Conservation (phyloP, 257 asterid genomes). For the Nicotiana attenuata region DNA sequence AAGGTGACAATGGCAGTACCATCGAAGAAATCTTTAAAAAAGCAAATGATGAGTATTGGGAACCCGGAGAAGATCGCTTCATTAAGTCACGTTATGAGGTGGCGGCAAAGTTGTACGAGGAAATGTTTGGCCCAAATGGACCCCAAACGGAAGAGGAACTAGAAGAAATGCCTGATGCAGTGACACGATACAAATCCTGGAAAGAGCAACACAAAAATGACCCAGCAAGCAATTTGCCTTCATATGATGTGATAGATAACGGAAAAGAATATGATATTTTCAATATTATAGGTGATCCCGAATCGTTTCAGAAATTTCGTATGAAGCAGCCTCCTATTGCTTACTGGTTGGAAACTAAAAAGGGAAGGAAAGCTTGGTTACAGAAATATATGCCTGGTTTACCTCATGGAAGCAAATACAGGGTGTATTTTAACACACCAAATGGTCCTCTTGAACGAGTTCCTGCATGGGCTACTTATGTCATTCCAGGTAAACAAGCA, state of each 20-base stretch:
- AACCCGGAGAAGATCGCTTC: slow-evolving; percentile 95
- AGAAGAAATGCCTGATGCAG: slow-evolving; percentile 82
- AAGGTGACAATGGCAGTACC: slow-evolving; percentile 83
- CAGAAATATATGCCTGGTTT: slow-evolving; percentile 79
- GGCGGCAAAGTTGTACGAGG: slow-evolving; percentile 82
- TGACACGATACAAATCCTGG: slow-evolving; percentile 82
- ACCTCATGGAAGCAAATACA: slow-evolving; percentile 92
- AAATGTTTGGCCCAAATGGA: slow-evolving; percentile 95
- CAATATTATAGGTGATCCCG: slow-evolving; percentile 61
- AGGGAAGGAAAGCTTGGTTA: slow-evolving; percentile 93
- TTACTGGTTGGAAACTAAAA: slow-evolving; percentile 91
- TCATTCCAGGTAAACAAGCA: slow-evolving; percentile 64
- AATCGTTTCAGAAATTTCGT: slow-evolving; percentile 57
- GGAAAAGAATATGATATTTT: slow-evolving; percentile 53
- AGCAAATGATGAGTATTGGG: slow-evolving; percentile 92
- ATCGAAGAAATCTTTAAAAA: slow-evolving; percentile 66
- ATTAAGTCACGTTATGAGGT: slow-evolving; percentile 63
- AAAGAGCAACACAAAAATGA: slow-evolving; percentile 90
- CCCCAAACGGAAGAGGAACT: slow-evolving; percentile 93
- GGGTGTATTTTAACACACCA: slow-evolving; percentile 88
- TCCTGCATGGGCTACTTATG: slow-evolving; percentile 99
- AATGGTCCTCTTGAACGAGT: slow-evolving; percentile 91
- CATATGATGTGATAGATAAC: slow-evolving; percentile 79
- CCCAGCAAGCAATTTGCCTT: slow-evolving; percentile 78
- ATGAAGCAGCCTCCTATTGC: slow-evolving; percentile 83